Conservation (phyloP, 148 eudicot genomes). For the Persicaria maculosa region DNA sequence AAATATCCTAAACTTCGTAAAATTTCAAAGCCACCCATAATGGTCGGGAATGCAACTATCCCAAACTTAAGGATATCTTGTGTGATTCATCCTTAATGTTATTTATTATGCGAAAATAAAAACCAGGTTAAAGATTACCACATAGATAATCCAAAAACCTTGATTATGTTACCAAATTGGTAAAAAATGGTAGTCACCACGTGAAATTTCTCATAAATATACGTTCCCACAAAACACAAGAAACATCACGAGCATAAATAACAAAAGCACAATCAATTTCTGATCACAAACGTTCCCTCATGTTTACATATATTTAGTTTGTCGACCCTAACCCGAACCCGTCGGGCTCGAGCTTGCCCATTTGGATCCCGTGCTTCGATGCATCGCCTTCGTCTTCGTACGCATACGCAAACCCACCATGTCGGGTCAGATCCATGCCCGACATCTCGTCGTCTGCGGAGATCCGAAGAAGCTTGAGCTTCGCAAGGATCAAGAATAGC, state of each 20-base stretch:
- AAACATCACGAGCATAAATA: not conserved
- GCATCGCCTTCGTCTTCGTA: slow-evolving; percentile 10
- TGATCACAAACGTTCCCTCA: not conserved
- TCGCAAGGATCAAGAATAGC: slow-evolving; percentile 12
- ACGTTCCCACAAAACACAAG: not conserved
- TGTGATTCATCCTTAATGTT: too few relatives aligned
- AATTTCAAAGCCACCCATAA: too few relatives aligned
- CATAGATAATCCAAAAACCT: too few relatives aligned
- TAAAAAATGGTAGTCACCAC: too few relatives aligned
- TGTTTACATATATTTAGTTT: not conserved
- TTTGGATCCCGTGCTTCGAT: slow-evolving; percentile 7
- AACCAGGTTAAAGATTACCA: too few relatives aligned
- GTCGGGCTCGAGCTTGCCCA: not conserved
- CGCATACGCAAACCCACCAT: slow-evolving; percentile 17
- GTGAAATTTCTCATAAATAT: too few relatives aligned
- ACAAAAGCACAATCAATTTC: not conserved
- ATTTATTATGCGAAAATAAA: too few relatives aligned
- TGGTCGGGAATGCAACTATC: too few relatives aligned
- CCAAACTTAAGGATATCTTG: too few relatives aligned
- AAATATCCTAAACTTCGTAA: too few relatives aligned
- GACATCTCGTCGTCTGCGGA: slow-evolving; percentile 22
- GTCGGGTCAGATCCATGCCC: slow-evolving; percentile 22
- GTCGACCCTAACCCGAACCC: not conserved
- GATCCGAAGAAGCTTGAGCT: slow-evolving; percentile 15
- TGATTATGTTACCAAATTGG: too few relatives aligned